Percentiles rank a stretch among this genome's conserved stretches.
These are phyloP conservation scores for Pterocarpus santalinus DNA, from an alignment of 306 rosid genomes.

Conservation along the genomic window DNA sequence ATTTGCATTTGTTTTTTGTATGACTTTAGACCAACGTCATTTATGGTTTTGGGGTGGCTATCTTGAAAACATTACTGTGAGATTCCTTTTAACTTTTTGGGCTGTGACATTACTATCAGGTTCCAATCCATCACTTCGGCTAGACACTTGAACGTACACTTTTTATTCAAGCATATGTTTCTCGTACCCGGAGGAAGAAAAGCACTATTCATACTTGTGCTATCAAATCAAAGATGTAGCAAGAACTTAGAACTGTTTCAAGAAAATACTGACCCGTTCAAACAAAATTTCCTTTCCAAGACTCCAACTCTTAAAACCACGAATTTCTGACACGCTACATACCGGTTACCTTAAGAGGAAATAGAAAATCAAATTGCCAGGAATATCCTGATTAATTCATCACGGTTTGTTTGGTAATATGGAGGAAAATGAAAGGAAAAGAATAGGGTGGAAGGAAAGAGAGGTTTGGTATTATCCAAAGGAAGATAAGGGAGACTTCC, in stretches of 20 bases:
- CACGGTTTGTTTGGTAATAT: no score
- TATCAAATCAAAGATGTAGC: background rate
- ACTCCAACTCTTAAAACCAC: background rate
- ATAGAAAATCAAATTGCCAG: conserved; percentile 14
- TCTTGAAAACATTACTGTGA: background rate
- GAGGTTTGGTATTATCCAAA: background rate
- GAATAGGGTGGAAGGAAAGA: background rate
- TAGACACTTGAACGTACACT: conserved; percentile 17
- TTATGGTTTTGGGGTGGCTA: background rate
- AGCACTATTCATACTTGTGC: background rate
- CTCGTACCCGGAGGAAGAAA: background rate
- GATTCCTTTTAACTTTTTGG: background rate
- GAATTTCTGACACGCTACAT: conserved; percentile 31
- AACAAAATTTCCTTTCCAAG: conserved; percentile 7
- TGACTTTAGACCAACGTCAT: background rate
- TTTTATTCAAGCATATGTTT: background rate
- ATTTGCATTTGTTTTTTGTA: conserved; percentile 7
- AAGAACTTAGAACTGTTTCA: conserved; percentile 17
- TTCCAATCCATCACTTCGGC: conserved; percentile 4
- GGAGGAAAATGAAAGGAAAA: background rate
- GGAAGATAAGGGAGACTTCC: background rate
- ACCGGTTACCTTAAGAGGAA: conserved; percentile 20
- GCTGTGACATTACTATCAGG: background rate
- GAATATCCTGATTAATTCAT: conserved; percentile 7
- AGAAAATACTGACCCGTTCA: conserved; percentile 22